Conservation (phyloP, 2,329 filamentous ascomycete genomes). For the Hymenoscyphus fructigenus region DNA sequence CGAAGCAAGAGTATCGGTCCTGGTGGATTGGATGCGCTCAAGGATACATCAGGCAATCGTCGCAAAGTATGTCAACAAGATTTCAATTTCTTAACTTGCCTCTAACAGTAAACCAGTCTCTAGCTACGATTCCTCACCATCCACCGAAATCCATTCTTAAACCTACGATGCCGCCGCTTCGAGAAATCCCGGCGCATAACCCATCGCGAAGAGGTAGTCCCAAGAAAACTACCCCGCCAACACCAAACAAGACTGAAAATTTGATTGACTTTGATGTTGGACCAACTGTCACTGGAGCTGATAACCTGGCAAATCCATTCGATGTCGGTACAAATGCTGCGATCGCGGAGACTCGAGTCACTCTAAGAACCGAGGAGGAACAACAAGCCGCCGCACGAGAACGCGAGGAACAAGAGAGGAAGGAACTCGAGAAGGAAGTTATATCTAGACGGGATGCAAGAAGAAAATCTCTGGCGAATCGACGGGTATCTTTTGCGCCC, state of each 20-base stretch:
- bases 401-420: conserved; percentile 64
- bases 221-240: conserved; percentile 32
- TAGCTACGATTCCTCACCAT: conserved; percentile 39
- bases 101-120: conserved; percentile 29
- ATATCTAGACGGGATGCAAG: conserved; percentile 79
- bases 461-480: conserved; percentile 87
- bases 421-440: conserved; percentile 59
- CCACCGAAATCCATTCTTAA: conserved; percentile 75
- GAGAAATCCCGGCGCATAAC: conserved; percentile 60
- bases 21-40: conserved; percentile 81
- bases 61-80: conserved; percentile 62
- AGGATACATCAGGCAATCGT: conserved; percentile 71
- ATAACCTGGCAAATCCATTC: conserved; percentile 48
- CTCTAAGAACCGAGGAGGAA: conserved; percentile 67
- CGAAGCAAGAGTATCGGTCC: conserved; percentile 96
- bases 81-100: conserved; percentile 30
- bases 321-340: conserved; percentile 41
- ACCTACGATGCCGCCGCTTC: conserved; percentile 66
- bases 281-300: conserved; percentile 35
- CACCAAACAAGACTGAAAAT: conserved; percentile 23
- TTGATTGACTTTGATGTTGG: conserved; percentile 34
- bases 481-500: conserved; percentile 93
- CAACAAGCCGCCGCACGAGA: conserved; percentile 68
- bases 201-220: conserved; percentile 32
- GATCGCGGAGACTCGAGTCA: conserved; percentile 51